Base-by-base conservation (phyloP, 2,329 filamentous ascomycete genomes). In the Colletotrichum sp. region DNA sequence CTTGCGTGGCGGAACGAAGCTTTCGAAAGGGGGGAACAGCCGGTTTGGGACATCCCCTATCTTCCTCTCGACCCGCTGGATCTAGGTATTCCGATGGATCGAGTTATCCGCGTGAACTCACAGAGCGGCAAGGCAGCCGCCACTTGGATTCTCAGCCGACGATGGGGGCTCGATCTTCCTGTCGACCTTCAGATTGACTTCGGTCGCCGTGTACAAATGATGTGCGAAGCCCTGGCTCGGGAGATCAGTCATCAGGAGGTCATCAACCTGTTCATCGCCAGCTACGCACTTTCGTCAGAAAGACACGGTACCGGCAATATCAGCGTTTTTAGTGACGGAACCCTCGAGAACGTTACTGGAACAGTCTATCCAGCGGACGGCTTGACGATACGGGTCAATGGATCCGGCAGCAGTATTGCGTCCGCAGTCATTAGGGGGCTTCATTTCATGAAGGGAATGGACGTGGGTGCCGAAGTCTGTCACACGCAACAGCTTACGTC, bases 221-320 rank as follows among this genome's bases (percentile, higher is more conserved):
- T 69, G 64, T 72, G 64, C 36, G 71, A 72, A 16, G 71, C 71
- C 8, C 32, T 72, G 52, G 63, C 52, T 12, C 71, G 71, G 24
- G 71, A 72, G 36, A 72, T 72, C 55, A 52, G 34, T 5, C 64
- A 72, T 28, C 63, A 72, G 18, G 71, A 69, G 55, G 64, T 72
- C 7, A 26, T 72, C 6, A 69, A 62, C 24, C 32, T 72, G 18
- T 72, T 72, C 55, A 62, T 69, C 21, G 71, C 55, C 10, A 72
- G 64, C 10, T 72, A 72, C 21, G 34, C 71, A 13, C 24, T 68
- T 15, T 49, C 55, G 6, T n/a, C 52, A 15, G 63, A 69, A 18
- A 49, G 10, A 9, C 34, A 68, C 3, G 26, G 15, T 26, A 32
- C 34, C 5, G 55, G 26, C 5, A 69, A 10, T n/a, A 34, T 72